Conservation (phyloP, 2,329 filamentous ascomycete species). For the Leptodontidium sp. region DNA sequence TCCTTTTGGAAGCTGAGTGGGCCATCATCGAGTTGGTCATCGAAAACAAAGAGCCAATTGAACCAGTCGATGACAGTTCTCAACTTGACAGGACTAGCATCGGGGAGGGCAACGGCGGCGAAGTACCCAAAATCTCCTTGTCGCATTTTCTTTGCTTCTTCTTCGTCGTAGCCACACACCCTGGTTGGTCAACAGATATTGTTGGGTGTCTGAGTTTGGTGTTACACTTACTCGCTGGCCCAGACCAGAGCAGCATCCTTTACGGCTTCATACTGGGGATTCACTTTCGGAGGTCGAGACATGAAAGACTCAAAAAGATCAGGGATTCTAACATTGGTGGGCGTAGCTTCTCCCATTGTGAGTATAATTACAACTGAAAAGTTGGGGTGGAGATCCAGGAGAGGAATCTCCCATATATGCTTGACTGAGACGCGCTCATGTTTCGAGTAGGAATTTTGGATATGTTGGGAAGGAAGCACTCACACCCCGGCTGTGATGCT, state of each 20-base stretch:
- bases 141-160: too few species aligned
- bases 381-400: neutral
- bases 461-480: neutral
- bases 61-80: constrained; percentile 2
- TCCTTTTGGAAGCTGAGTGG: neutral
- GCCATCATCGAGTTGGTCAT: constrained; percentile 9
- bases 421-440: neutral
- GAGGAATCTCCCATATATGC: neutral
- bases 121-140: too few species aligned
- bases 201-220: too few species aligned
- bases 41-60: constrained; percentile 9
- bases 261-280: too few species aligned
- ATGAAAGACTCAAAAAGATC: too few species aligned
- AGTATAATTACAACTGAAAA: neutral
- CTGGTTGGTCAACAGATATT: too few species aligned
- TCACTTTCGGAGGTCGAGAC: too few species aligned
- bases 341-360: neutral
- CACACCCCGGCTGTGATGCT: neutral
- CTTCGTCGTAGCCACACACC: too few species aligned
- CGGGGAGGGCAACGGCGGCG: too few species aligned
- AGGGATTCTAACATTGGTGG: neutral
- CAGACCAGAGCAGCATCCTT: too few species aligned
- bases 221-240: too few species aligned
- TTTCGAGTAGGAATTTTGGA: too few species aligned
- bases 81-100: constrained; percentile 4